Conservation (phyloP, 306 rosid genomes). For the Lathyrus aphaca region DNA sequence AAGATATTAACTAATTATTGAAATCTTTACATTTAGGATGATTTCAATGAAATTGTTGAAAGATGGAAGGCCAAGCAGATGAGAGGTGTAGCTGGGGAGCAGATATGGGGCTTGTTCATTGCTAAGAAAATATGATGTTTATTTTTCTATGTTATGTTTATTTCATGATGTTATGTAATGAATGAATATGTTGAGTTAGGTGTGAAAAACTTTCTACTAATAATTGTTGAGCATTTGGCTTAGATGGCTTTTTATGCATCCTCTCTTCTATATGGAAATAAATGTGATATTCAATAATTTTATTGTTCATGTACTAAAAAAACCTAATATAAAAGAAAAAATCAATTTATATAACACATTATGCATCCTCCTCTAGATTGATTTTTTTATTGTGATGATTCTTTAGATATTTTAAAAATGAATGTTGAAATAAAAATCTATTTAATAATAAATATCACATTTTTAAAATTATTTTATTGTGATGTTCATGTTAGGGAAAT, state of each 20-base stretch:
- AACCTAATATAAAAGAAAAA: no score
- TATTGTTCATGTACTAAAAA: no score
- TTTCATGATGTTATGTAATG: constrained; percentile 11
- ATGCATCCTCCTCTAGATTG: no score
- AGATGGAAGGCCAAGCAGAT: constrained; percentile 67
- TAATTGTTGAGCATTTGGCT: not conserved
- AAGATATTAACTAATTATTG: constrained; percentile 18
- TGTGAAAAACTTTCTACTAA: constrained; percentile 26
- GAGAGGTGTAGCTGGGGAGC: constrained; percentile 64
- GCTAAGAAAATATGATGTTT: constrained; percentile 68
- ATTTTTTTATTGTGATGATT: no score
- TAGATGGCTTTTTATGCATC: constrained; percentile 7
- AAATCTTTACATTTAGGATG: constrained; percentile 47
- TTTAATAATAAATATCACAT: no score
- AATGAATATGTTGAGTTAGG: constrained; percentile 6
- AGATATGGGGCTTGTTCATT: constrained; percentile 69
- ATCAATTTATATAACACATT: no score
- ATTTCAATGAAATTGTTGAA: constrained; percentile 56
- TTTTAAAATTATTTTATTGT: no score
- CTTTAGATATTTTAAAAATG: no score
- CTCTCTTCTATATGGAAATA: constrained; percentile 17
- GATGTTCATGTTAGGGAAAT: no score
- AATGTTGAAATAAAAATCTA: no score
- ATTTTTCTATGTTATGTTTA: not conserved
- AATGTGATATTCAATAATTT: not conserved